phyloP scores from a whole-genome alignment of 805 yeast genomes.

The Tetrapisispora arboricola region DNA sequence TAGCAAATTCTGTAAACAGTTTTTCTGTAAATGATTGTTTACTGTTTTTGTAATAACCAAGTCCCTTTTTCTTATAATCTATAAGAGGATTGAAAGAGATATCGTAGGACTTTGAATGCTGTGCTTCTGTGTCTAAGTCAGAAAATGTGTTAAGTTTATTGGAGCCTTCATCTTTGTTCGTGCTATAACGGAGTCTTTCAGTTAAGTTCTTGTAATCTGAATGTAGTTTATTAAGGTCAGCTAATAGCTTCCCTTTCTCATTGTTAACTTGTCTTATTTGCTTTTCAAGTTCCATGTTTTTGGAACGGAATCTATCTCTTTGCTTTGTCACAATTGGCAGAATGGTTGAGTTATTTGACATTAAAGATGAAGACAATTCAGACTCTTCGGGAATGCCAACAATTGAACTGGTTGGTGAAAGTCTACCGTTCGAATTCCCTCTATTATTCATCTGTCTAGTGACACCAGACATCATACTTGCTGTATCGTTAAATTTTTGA shows the following conservation, averaged over 20 bases:
- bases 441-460: constrained; percentile 31
- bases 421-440: constrained; percentile 24
- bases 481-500: constrained; percentile 36
- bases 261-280: constrained; percentile 53
- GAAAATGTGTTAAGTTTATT: background rate
- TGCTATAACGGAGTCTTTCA: constrained; percentile 62
- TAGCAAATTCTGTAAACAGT: constrained; percentile 59
- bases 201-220: constrained; percentile 69
- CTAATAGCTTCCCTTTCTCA: constrained; percentile 47
- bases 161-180: constrained; percentile 34
- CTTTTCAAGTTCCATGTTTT: constrained; percentile 75
- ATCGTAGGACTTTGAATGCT: constrained; percentile 58
- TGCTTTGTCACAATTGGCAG: constrained; percentile 88
- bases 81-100: constrained; percentile 75
- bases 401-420: constrained; percentile 45
- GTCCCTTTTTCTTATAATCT: constrained; percentile 66
- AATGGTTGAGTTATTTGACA: constrained; percentile 37
- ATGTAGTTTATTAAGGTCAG: constrained; percentile 55
- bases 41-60: constrained; percentile 56
- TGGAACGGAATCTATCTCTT: constrained; percentile 82
- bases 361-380: constrained; percentile 11
- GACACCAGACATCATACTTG: constrained; percentile 57
- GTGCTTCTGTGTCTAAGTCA: constrained; percentile 42
- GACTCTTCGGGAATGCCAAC: constrained; percentile 36
- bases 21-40: constrained; percentile 70